Base-by-base conservation (phyloP, 345 rosid genomes). In the Pugionium dolabratum region DNA sequence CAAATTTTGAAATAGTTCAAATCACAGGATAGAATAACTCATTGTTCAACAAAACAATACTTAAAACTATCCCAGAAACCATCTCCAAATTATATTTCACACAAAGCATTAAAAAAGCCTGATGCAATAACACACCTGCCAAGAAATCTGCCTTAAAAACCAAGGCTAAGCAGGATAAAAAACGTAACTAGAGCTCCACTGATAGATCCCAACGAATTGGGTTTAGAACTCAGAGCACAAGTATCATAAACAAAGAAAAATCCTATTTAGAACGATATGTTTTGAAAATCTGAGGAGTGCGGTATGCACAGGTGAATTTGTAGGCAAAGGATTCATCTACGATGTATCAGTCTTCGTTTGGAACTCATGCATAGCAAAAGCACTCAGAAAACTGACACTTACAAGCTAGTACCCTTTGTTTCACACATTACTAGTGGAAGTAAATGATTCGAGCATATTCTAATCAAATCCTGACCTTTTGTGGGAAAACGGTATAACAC, bases 361-460 rank as follows among this genome's bases (percentile, higher is more conserved):
- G 42, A 59, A 57, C 43, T 59, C 66, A 69, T 33, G 51, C 34
- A 4, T 51, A 60, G 54, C 36, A 18, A 18, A 62, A 49, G 45
- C 50, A 68, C 36, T 32, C 10, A 41, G 32, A 63, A 61, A 43
- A 28, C 26, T 48, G 18, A 30, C 48, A 58, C 62, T 26, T 28
- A 37, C 37, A 66, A 59, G 55, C 67, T 73, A 50, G 0, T 18
- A 18, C 31, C 47, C 30, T 57, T 57, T 43, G 35, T 58, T 53
- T 50, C 49, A 58, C 28, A 59, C 66, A 65, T 46, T 66, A 65
- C 61, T 58, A 64, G 62, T 50, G 54, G 54, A 65, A 37, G 45
- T 18, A 65, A 58, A 9, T 51, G 71, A 72, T 72, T 49, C 71
- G 26, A 27, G 60, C n/a, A 65, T 72, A 52, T 64, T 56, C 76